A percentile compares a stretch with the other conserved stretches of the same genome.
These are phyloP conservation scores for Podila verticillata DNA, from an alignment of 192 early-diverging fungal genomes.

Conservation along the genomic window DNA sequence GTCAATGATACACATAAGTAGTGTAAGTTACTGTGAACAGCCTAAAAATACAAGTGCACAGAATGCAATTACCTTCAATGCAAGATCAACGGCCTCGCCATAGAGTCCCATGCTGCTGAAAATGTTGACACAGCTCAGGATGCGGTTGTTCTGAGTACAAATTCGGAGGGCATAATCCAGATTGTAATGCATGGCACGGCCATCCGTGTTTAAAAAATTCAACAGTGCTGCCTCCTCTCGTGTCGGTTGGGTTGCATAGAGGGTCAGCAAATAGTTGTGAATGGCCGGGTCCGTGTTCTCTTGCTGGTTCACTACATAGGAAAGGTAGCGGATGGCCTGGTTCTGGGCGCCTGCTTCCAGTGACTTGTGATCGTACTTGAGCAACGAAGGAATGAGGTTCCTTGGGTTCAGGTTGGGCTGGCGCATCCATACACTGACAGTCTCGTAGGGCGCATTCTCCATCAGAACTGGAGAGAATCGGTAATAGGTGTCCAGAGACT, in stretches of 20 bases:
- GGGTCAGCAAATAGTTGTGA: slow-evolving; percentile 91
- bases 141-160: slow-evolving; percentile 83
- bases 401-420: slow-evolving; percentile 84
- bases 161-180: slow-evolving; percentile 92
- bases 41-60: background rate
- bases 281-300: slow-evolving; percentile 87
- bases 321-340: slow-evolving; percentile 90
- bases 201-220: slow-evolving; percentile 79
- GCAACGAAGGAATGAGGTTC: slow-evolving; percentile 87
- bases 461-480: slow-evolving; percentile 88
- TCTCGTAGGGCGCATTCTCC: slow-evolving; percentile 83
- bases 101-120: slow-evolving; percentile 89
- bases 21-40: background rate
- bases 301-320: slow-evolving; percentile 80
- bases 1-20: background rate
- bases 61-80: slow-evolving; percentile 77
- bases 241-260: slow-evolving; percentile 76
- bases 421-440: slow-evolving; percentile 89
- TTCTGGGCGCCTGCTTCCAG: slow-evolving; percentile 61
- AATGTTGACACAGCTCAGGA: slow-evolving; percentile 90
- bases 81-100: slow-evolving; percentile 93
- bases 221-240: slow-evolving; percentile 77
- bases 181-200: slow-evolving; percentile 86
- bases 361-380: slow-evolving; percentile 78
- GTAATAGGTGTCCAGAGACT: slow-evolving; percentile 86